Evolutionary conservation across 2,329 filamentous ascomycete genomes (phyloP), one percentile per base, ranked within the genome.

Genomic region (Dactylonectria macrodidyma): DNA sequence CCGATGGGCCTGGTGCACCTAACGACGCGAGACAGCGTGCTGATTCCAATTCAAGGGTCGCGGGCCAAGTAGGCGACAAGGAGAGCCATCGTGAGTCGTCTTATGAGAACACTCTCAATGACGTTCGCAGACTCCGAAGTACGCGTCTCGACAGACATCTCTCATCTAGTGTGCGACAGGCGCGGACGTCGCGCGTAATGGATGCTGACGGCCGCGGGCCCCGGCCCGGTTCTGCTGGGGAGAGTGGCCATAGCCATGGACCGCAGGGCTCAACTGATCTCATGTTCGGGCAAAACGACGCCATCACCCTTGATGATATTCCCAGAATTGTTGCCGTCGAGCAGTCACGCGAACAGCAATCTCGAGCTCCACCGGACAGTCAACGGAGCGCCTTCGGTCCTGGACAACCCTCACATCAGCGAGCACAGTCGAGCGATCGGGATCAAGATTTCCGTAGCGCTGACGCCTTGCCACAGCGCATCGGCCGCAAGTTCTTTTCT

Each of bases 21-120:
- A 89, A 92, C 74, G 91, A 91, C 70, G 88, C 57, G 2, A 68
- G 81, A 79, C 59, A 82, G 81, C 81, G 92, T 30, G 86, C 90
- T 8, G 92, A 93, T 71, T 89, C 88, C 19, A 88, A 93, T 62
- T 95, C 94, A 19, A 93, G 92, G 75, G 94, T 92, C 2, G 92
- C 92, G 78, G 89, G 89, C 51, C 92, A 90, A 26, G 88, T 69
- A 81, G 86, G 65, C 63, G 62, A 78, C 51, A 81, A 73, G 62
- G 90, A 91, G 58, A 87, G 90, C 67, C 87, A 88, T 67, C 88
- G 90, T 72, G 89, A 91, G 75, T 94, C 93, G 59, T 94, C 93
- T 33, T 96, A 98, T 78, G 95, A 98, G 83, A 97, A 95, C 82
- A 97, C 95, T 54, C 91, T 99, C 73, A 97, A 96, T 73, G 96